A percentile compares a stretch with the other conserved stretches of the same genome.
These are phyloP conservation scores for Boletus rubroflammeus DNA, from an alignment of 768 basidiomycete species.

Conservation along the genomic window DNA sequence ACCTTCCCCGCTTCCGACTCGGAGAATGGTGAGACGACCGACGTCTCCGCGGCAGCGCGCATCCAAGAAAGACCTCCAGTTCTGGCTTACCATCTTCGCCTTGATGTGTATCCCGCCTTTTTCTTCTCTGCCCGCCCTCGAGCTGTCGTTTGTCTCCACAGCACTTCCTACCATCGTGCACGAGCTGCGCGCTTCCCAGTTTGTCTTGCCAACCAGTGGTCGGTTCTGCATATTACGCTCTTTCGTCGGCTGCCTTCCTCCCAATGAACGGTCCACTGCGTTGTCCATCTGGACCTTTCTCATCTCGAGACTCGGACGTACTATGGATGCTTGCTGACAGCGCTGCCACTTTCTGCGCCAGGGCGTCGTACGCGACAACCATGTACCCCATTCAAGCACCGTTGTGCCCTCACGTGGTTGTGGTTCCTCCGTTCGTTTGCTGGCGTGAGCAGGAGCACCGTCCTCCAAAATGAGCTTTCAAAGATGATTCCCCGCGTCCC, in stretches of 20 bases:
- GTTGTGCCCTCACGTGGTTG: constrained; percentile 36
- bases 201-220: too few species aligned
- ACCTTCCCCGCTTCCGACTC: too few species aligned
- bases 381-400: constrained; percentile 35
- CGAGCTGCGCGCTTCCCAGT: constrained; percentile 26
- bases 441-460: constrained; percentile 30
- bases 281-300: not conserved
- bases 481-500: constrained; percentile 38
- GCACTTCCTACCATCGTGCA: constrained; percentile 35
- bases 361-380: constrained; percentile 11
- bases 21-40: too few species aligned
- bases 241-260: constrained; percentile 36
- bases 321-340: not conserved
- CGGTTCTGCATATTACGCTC: constrained; percentile 35
- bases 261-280: constrained; percentile 38
- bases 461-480: constrained; percentile 50
- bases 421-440: constrained; percentile 33
- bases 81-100: constrained; percentile 30
- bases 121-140: constrained; percentile 31
- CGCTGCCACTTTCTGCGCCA: not conserved
- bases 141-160: constrained; percentile 25
- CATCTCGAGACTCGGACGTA: not conserved
- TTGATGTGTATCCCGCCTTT: constrained; percentile 23
- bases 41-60: not conserved
- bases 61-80: constrained; percentile 14